Evolutionary conservation across 2,329 filamentous ascomycete species (phyloP).

Genomic region (Leptosphaerulina australis): DNA sequence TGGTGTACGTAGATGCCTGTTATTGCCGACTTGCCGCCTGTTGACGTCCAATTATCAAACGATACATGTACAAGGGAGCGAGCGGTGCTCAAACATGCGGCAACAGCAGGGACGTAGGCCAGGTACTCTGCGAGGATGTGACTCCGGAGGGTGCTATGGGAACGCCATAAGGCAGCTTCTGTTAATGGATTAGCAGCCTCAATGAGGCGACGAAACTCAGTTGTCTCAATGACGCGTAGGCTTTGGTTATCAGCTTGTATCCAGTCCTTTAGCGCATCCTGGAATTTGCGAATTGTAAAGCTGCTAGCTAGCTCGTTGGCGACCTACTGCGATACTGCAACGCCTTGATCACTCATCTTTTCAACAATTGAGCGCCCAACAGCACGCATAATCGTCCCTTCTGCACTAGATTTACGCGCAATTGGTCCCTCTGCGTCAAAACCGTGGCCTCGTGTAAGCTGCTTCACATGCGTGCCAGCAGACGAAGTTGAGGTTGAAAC

Average conservation of each 20-base stretch:
- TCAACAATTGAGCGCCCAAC: neutral
- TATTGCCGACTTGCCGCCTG: constrained; percentile 5
- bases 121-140: constrained; percentile 17
- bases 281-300: neutral
- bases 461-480: neutral
- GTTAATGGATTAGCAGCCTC: constrained; percentile 10
- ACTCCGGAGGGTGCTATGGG: constrained; percentile 23
- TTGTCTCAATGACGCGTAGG: constrained; percentile 7
- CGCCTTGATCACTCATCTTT: neutral
- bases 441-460: neutral
- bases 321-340: neutral
- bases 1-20: constrained; percentile 13
- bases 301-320: neutral
- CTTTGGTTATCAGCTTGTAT: constrained; percentile 1
- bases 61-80: constrained; percentile 14
- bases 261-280: constrained; percentile 3
- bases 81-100: constrained; percentile 3
- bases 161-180: constrained; percentile 4
- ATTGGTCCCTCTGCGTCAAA: no score
- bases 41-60: constrained; percentile 17
- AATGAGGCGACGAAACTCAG: constrained; percentile 1
- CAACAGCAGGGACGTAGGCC: constrained; percentile 5
- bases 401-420: no score
- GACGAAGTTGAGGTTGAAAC: neutral
- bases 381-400: neutral